Base-by-base conservation (phyloP, 2,329 filamentous ascomycete genomes). In the Cadophora malorum region DNA sequence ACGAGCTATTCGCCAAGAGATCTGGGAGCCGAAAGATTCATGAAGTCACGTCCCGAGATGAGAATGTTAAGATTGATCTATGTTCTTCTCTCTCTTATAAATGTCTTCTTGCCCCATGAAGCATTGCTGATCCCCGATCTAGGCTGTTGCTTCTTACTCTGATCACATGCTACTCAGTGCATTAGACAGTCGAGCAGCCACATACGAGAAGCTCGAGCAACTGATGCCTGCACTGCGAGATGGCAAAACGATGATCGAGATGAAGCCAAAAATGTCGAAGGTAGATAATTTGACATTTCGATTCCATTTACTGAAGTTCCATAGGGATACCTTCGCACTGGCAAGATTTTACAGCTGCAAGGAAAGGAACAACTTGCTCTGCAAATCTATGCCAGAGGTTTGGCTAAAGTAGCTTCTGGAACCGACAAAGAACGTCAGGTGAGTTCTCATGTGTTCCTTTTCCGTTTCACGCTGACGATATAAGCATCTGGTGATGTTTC, bases 311-410 rank as follows among this genome's bases (percentile, higher is more conserved):
- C 33, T 61, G 33, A 69, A 23, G 1, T 31, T 52, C 9, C 12
- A 28, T 31, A 78, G 76, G 77, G 77, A 23, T 79, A 79, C 67
- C 72, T 79, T 52, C 68, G 77, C 65, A 76, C 74, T 65, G 77
- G 74, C 6, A 78, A 79, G 64, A 50, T 77, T 7, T 68, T 78
- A 52, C 74, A 75, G 45, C 66, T 78, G 8, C 75, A 73, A 65
- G 70, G 70, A 14, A 69, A 78, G 50, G 66, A 70, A 49, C 61
- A 72, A 12, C 68, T 78, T 23, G 77, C 77, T 56, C 59, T 78
- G 49, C 74, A 76, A 47, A 78, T 79, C 21, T 78, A 78, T 58
- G 74, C 77, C 56, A 73, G 75, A 53, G 77, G 77, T 3, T 67
- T 79, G 4, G 70, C 61, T 14, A 78, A 78, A 63, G 76, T 79